A percentile compares a stretch with the other conserved stretches of the same genome.
Evolutionary conservation across 495 filamentous ascomycete genomes (phyloP).

Genomic region (Hypoxylon lenormandii): DNA sequence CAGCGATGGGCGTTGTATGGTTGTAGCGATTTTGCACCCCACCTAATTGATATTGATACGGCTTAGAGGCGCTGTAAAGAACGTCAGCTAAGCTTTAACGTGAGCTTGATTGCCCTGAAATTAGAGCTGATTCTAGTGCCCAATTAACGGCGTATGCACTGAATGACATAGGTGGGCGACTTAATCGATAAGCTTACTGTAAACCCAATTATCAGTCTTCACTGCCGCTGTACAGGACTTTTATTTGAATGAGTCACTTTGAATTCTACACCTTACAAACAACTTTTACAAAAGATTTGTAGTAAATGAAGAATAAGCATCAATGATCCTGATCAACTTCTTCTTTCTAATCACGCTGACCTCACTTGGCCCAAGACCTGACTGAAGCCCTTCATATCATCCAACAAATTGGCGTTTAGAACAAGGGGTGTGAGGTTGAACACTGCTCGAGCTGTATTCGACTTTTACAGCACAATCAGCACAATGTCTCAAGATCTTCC

Average conservation of each 20-base stretch:
- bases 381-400: slow-evolving; percentile 1
- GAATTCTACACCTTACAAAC: too few relatives aligned
- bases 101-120: slow-evolving; percentile 11
- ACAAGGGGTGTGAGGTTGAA: slow-evolving; percentile 19
- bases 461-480: slow-evolving; percentile 48
- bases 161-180: background rate
- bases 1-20: background rate
- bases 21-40: slow-evolving; percentile 23
- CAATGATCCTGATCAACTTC: background rate
- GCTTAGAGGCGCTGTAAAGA: slow-evolving; percentile 11
- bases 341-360: background rate
- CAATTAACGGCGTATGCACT: background rate
- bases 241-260: slow-evolving; percentile 30
- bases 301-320: background rate
- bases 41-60: slow-evolving; percentile 19
- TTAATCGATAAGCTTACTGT: slow-evolving; percentile 44
- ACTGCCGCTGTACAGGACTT: slow-evolving; percentile 16
- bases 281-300: background rate
- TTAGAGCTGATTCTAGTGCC: background rate
- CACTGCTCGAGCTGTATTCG: slow-evolving; percentile 40
- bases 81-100: too few relatives aligned
- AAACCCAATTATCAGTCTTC: slow-evolving; percentile 31
- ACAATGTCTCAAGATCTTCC: slow-evolving; percentile 49
- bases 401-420: slow-evolving; percentile 45
- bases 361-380: background rate